Base-by-base conservation (phyloP, 495 filamentous ascomycete genomes). In the Podospora conica region DNA sequence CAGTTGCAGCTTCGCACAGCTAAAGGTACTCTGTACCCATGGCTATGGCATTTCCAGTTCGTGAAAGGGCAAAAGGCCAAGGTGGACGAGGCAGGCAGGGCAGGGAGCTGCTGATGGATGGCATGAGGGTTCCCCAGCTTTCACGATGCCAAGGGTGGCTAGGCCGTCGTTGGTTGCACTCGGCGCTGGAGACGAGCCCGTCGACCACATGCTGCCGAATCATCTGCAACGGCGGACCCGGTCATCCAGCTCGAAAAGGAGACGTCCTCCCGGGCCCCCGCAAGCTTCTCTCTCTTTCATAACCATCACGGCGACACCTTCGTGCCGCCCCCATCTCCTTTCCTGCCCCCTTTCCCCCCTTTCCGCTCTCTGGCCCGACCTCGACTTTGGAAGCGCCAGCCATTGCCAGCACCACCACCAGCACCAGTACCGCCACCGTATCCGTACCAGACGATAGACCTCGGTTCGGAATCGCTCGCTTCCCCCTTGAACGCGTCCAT, bases 131-230 rank as follows among this genome's bases (percentile, higher is more conserved):
- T 15, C 10, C 29, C 12, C n/a, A 22, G 58, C 24, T 31, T 27
- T 53, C 12, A n/a, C 5, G 60, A 53, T 21, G 60, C 60, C 60
- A 48, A 21, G 60, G 33, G 33, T 55, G 63, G 54, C 28, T 64
- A 58, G 63, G 55, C 21, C 54, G 63, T 58, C 31, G 54, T 55
- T 64, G 54, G 63, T 64, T 27, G 55, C 63, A 58, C 28, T 64
- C 63, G 63, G 63, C 63, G 27, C 25, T 29, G n/a, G 63, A 31
- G 55, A 24, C 25, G 60, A 61, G n/a, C 40, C 33, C 40, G 40
- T 48, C 11, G 54, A 64, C 20, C 63, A 64, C 63, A 64, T 64
- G 63, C 63, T 58, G 31, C 63, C 63, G 63, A 64, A 54, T 63
- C 61, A n/a, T 18, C 40, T 48, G 40, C 40, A 18, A 9, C 25